A percentile compares a stretch with the other conserved stretches of the same genome.
These are phyloP conservation scores for Tulasnella sp. DNA, from an alignment of 768 basidiomycete species.

Conservation along the genomic window DNA sequence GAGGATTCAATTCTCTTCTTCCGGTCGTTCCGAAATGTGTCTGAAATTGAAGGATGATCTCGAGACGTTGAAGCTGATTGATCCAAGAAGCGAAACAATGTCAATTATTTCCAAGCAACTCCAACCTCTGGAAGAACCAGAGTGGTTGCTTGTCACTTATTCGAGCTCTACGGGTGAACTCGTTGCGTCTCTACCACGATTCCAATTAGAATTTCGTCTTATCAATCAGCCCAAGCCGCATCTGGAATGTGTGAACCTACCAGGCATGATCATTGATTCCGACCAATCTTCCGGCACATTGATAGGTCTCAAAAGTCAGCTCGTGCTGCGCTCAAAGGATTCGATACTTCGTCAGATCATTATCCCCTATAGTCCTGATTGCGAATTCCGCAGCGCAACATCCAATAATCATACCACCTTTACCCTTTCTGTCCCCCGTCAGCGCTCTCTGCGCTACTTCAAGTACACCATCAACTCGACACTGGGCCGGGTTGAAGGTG, in stretches of 20 bases:
- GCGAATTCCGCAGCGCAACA: no score
- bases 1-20: not conserved
- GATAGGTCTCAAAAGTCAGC: conserved; percentile 32
- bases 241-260: conserved; percentile 34
- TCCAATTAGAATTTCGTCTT: no score
- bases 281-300: conserved; percentile 34
- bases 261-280: conserved; percentile 31
- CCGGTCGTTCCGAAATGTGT: conserved; percentile 29
- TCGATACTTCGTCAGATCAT: no score
- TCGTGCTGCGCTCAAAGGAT: no score
- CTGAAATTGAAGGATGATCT: conserved; percentile 19
- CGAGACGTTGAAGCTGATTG: conserved; percentile 17
- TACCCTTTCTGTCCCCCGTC: conserved; percentile 10
- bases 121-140: no score
- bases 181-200: no score
- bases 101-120: no score
- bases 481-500: conserved; percentile 25
- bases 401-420: conserved; percentile 20
- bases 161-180: no score
- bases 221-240: no score
- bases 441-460: conserved; percentile 22
- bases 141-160: no score
- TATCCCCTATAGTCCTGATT: no score
- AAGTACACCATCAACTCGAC: conserved; percentile 25
- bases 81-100: conserved; percentile 17